These are phyloP conservation scores for Cadophora malorum DNA, from an alignment of 2,329 filamentous ascomycete genomes.

Conservation along the genomic window DNA sequence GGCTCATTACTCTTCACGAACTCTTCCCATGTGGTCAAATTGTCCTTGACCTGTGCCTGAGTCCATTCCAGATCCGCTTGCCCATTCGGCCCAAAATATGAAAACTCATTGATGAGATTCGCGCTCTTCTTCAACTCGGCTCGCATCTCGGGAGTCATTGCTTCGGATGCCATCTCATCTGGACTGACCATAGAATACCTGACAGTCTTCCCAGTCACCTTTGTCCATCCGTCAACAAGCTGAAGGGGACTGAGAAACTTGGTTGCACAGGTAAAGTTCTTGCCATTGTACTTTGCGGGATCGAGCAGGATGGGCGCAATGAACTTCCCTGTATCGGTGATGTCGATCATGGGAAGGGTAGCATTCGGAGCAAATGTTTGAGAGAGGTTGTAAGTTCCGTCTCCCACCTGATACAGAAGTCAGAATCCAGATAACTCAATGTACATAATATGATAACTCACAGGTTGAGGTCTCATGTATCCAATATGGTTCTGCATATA, in stretches of 20 bases:
- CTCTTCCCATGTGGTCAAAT: slow-evolving; percentile 46
- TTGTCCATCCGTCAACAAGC: slow-evolving; percentile 43
- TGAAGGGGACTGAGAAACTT: slow-evolving; percentile 46
- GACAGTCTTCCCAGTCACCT: slow-evolving; percentile 45
- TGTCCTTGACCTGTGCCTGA: slow-evolving; percentile 41
- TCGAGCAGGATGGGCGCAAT: slow-evolving; percentile 50
- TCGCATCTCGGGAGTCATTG: slow-evolving; percentile 48
- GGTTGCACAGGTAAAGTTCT: slow-evolving; percentile 53
- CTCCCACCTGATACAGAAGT: slow-evolving; percentile 35
- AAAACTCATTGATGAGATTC: slow-evolving; percentile 34
- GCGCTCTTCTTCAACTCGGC: slow-evolving; percentile 19
- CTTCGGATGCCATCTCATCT: slow-evolving; percentile 53
- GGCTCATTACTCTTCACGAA: slow-evolving; percentile 42
- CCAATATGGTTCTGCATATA: slow-evolving; percentile 21
- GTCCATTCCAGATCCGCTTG: slow-evolving; percentile 45
- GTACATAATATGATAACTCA: neutral
- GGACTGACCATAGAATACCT: slow-evolving; percentile 53
- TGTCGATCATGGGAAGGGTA: slow-evolving; percentile 42
- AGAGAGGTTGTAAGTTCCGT: slow-evolving; percentile 33
- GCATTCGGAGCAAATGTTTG: slow-evolving; percentile 34
- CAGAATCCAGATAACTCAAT: neutral
- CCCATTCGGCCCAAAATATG: slow-evolving; percentile 46
- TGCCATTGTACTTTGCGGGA: slow-evolving; percentile 51
- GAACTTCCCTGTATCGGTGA: slow-evolving; percentile 40
- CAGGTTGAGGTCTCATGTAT: slow-evolving; percentile 3